Base-by-base conservation (phyloP, 805 yeast species). In the Metschnikowia cubensis region DNA sequence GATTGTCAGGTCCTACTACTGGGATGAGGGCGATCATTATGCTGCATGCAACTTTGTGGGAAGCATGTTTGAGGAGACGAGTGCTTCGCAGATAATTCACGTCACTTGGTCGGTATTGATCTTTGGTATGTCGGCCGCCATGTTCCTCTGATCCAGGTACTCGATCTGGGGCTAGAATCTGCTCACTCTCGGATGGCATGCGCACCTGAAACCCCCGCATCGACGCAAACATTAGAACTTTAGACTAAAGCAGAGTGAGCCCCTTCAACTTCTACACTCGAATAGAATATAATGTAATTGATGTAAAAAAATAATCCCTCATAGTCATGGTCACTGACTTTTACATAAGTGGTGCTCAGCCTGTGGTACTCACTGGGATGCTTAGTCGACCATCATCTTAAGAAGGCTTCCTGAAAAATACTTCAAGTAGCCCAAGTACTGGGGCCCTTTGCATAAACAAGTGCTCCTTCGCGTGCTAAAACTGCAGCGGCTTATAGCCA, bases 1-100 rank as follows among this genome's bases (percentile, higher is more conserved):
- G 3, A 67, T 74, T 15, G 50, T 51, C 7, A 43, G 59, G 35
- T 77, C 83, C 44, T 80, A 80, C 60, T 74, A 60, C 51, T 73
- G 80, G 73, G 76, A 69, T 42, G 39, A 29, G 2, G 62, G 53
- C 7, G 56, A 49, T 5, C 59, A 58, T 2, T 63, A 59, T 50
- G 68, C 70, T 1, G 59, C 69, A 3, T 73, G 77, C 58, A 73
- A 73, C 54, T 68, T 64, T 50, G 69, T 71, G 31, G 76, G 76
- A 1, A 50, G 13, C 7, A 17, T 35, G 3, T 21, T 6, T n/a
- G 18, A 17, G 5, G 38, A 11, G 22, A 25, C 45, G n/a, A 51
- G 47, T 33, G 47, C 47, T 3, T 54, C 53, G 4, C 40, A 25
- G 17, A n/a, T 49, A 20, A 29, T 47, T 38, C 37, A 22, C 5